Base-by-base conservation (phyloP, 768 basidiomycete genomes). In the Psilocybe tampanensis region DNA sequence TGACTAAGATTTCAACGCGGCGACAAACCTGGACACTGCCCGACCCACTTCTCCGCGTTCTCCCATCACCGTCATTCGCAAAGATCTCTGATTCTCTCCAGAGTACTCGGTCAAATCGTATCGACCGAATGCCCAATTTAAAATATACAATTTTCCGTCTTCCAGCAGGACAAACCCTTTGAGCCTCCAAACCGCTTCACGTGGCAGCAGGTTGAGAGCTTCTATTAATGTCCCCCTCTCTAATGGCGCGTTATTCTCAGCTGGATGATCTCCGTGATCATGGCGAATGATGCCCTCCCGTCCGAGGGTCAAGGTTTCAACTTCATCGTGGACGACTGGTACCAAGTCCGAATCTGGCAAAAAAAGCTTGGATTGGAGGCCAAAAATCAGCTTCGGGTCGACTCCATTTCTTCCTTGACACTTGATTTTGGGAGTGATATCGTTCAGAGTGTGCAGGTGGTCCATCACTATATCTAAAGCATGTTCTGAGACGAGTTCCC, bases 71-170 rank as follows among this genome's bases (percentile, higher is more conserved):
- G 94, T 96, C 68, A 96, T 61, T 53, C 80, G 76, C 21, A 94
- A 48, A 5, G 63, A 61, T 24, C 77, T 74, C 3, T 71, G 77
- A 67, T n/a, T 68, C 48, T 33, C 64, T 13, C 44, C 56, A 23
- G 32, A 63, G n/a, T 72, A 71, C 1, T 69, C 70, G 34, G 70
- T 75, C 11, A 86, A 80, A 23, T 94, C 92, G 67, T 83, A 87
- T 39, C 95, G 83, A 13, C 92, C 92, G 73, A 97, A 98, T 7
- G 95, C 94, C 93, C 94, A 98, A 68, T 98, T 98, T 56, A 96
- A 64, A 57, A 94, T 89, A 66, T 80, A 69, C 60, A 66, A 60
- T 12, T 54, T 71, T 18, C 69, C 69, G 22, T 68, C 70, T 22
- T 61, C 61, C 6, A 92, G 68, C 36, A 80, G 80, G 21, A 95